phyloP scores from a whole-genome alignment of 345 rosid species.

The Cochlearia excelsa region DNA sequence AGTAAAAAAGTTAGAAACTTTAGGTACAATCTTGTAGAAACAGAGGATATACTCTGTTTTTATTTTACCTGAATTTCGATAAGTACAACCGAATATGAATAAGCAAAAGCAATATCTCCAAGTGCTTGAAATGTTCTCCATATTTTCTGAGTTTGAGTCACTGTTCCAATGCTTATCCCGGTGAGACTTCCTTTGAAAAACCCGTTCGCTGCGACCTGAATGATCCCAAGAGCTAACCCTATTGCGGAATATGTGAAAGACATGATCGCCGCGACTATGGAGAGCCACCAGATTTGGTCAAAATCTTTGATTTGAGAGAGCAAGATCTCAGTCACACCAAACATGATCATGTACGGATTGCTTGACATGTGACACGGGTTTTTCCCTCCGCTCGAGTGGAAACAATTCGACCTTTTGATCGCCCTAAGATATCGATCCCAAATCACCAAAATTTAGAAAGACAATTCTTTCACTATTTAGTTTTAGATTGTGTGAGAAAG shows the following conservation, averaged over 20 bases:
- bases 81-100: conserved; percentile 68
- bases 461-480: background rate
- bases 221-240: conserved; percentile 81
- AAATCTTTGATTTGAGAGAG: conserved; percentile 80
- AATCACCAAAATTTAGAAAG: background rate
- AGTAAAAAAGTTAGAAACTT: background rate
- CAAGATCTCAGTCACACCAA: conserved; percentile 60
- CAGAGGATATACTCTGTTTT: no score
- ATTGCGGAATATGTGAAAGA: conserved; percentile 83
- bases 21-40: no score
- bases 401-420: conserved; percentile 69
- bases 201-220: conserved; percentile 58
- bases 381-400: conserved; percentile 59
- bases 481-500: background rate
- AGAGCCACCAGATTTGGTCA: conserved; percentile 88
- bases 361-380: conserved; percentile 63
- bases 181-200: conserved; percentile 62
- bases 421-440: conserved; percentile 47
- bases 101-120: conserved; percentile 88
- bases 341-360: conserved; percentile 74
- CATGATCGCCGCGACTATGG: conserved; percentile 85
- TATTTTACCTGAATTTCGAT: conserved; percentile 71
- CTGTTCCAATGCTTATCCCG: conserved; percentile 64
- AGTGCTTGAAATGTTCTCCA: conserved; percentile 87
- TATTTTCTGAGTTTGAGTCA: conserved; percentile 62